Percentiles rank a stretch among this genome's conserved stretches.
Conservation (phyloP, 1,139 yeast genomes). For the Protomyces macrosporus region DNA sequence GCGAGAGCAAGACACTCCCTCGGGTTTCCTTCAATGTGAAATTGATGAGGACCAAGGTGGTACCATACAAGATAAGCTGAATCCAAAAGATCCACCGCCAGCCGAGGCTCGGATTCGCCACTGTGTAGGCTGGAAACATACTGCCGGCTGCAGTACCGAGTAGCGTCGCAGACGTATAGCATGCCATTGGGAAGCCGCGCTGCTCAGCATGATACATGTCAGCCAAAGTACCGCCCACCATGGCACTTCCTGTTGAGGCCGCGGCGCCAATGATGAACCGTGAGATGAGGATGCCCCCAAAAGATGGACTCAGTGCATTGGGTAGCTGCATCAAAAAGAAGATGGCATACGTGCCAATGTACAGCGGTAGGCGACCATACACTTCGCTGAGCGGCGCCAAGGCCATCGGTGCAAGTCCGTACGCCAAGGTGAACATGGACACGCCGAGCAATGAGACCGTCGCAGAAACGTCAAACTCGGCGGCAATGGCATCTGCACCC, state of each 20-base stretch:
- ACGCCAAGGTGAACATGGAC: slow-evolving; percentile 26
- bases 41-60: slow-evolving; percentile 45
- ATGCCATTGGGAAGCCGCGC: slow-evolving; percentile 54
- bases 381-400: slow-evolving; percentile 61
- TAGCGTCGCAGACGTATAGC: slow-evolving; percentile 54
- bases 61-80: slow-evolving; percentile 50
- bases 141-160: slow-evolving; percentile 64
- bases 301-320: slow-evolving; percentile 52
- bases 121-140: slow-evolving; percentile 53
- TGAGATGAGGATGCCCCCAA: slow-evolving; percentile 53
- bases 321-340: slow-evolving; percentile 53
- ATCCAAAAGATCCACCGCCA: slow-evolving; percentile 65
- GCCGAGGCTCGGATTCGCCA: slow-evolving; percentile 48
- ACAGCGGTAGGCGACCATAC: slow-evolving; percentile 67
- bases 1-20: slow-evolving; percentile 49
- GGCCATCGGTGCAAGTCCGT: slow-evolving; percentile 60
- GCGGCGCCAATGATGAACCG: slow-evolving; percentile 62
- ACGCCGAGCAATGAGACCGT: slow-evolving; percentile 21
- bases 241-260: slow-evolving; percentile 78
- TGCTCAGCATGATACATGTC: slow-evolving; percentile 67
- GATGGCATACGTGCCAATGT: slow-evolving; percentile 51
- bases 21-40: slow-evolving; percentile 53
- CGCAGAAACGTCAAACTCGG: slow-evolving; percentile 12
- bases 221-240: slow-evolving; percentile 80
- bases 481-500: not conserved